Percentiles rank a stretch among this genome's conserved stretches.
These are phyloP conservation scores for Paramecium biaurelia DNA, from an alignment of 73 alveolate genomes.

Conservation along the genomic window DNA sequence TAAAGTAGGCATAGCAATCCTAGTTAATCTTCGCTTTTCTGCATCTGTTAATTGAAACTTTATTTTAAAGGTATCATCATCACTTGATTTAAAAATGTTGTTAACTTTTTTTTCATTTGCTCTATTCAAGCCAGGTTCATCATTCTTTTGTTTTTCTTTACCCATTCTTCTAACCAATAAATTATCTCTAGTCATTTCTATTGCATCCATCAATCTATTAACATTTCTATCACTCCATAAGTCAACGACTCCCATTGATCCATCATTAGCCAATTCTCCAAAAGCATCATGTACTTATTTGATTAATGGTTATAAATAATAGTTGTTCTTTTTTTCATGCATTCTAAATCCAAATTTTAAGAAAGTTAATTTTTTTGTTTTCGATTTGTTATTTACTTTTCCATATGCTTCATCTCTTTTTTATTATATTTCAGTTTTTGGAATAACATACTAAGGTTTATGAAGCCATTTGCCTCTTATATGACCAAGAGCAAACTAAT, in stretches of 20 bases:
- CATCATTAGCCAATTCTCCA: constrained; percentile 34
- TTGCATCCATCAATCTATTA: constrained; percentile 30
- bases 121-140: background rate
- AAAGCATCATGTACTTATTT: constrained; percentile 11
- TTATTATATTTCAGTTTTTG: constrained; percentile 23
- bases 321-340: constrained; percentile 40
- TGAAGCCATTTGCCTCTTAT: background rate
- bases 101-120: background rate
- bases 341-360: constrained; percentile 42
- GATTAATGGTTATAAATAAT: constrained; percentile 3
- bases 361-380: constrained; percentile 15
- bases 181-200: constrained; percentile 31
- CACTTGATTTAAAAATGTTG: background rate
- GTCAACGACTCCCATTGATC: constrained; percentile 36
- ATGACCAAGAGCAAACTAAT: background rate
- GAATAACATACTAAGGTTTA: background rate
- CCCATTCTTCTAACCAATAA: constrained; percentile 17
- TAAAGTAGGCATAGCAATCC: background rate
- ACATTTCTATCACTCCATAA: constrained; percentile 52
- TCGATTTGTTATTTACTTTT: background rate
- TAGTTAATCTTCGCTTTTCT: background rate
- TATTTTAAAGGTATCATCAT: background rate
- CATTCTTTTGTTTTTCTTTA: background rate
- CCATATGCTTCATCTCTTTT: constrained; percentile 19
- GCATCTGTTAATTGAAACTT: background rate